These are phyloP conservation scores for Vickermania ingenoplastis DNA, from an alignment of 208 protist genomes.

Conservation along the genomic window DNA sequence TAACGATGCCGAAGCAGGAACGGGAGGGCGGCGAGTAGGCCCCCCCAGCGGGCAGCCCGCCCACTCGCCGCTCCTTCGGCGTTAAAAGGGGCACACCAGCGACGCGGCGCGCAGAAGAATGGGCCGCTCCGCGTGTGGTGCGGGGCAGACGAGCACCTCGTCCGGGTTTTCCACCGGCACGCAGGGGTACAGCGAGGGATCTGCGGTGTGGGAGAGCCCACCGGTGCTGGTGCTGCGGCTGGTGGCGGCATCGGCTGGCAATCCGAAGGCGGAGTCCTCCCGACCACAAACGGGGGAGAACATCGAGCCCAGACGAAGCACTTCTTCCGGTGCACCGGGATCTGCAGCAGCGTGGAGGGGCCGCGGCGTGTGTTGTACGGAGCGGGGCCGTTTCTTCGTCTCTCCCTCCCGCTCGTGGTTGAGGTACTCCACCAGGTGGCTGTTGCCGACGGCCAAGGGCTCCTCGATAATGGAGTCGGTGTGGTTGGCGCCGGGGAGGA, in stretches of 20 bases:
- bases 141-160: slow-evolving; percentile 6
- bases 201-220: not conserved
- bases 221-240: not conserved
- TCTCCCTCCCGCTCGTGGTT: not conserved
- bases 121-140: slow-evolving; percentile 8
- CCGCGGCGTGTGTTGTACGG: not conserved
- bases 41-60: no score
- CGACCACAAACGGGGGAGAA: not conserved
- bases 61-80: no score
- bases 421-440: slow-evolving; percentile 68
- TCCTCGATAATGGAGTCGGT: slow-evolving; percentile 82
- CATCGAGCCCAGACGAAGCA: not conserved
- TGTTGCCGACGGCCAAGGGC: slow-evolving; percentile 34
- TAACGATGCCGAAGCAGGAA: no score
- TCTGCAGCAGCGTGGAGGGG: not conserved
- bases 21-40: no score
- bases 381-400: not conserved
- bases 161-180: slow-evolving; percentile 4
- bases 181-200: not conserved
- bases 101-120: slow-evolving; percentile 3
- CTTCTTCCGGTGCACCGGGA: no score
- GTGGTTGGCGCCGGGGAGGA: slow-evolving; percentile 62
- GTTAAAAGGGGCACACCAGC: not conserved
- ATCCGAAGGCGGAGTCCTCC: not conserved
- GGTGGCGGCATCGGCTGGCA: not conserved